A percentile compares a stretch with the other conserved stretches of the same genome.
Conservation (phyloP, 2,329 filamentous ascomycete genomes). For the Xylariomycetidae sp. region DNA sequence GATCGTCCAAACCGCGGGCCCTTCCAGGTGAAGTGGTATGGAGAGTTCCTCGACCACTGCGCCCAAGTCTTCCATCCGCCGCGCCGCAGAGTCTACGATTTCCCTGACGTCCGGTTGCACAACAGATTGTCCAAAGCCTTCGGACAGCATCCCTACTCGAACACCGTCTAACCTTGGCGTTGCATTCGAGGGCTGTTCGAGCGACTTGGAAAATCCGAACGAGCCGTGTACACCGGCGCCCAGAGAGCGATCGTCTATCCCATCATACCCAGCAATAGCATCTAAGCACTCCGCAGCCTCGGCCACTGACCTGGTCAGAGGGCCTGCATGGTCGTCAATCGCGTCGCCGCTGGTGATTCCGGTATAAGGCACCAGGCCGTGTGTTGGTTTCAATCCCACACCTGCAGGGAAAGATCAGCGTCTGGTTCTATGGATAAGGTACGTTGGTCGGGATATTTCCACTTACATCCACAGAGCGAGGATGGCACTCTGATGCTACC, state of each 20-base stretch:
- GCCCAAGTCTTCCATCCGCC: constrained; percentile 37
- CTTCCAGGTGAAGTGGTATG: constrained; percentile 39
- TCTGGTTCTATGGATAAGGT: too few relatives aligned
- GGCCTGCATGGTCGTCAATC: constrained; percentile 44
- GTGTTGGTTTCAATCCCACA: constrained; percentile 44
- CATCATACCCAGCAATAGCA: constrained; percentile 40
- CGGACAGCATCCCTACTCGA: constrained; percentile 36
- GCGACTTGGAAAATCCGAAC: constrained; percentile 17
- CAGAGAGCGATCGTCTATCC: constrained; percentile 39
- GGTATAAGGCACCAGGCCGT: constrained; percentile 44
- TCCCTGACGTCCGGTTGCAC: constrained; percentile 34
- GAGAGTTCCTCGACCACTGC: constrained; percentile 44
- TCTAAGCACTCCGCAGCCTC: constrained; percentile 38
- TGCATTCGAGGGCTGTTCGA: constrained; percentile 2
- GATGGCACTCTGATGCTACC: constrained; percentile 41
- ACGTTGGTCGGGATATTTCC: neutral
- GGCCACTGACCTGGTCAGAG: constrained; percentile 32
- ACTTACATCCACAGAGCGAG: constrained; percentile 26
- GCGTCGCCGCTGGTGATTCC: constrained; percentile 43
- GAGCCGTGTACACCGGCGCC: constrained; percentile 23
- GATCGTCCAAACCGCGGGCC: constrained; percentile 35
- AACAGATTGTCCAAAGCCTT: constrained; percentile 35
- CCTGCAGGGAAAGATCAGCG: neutral
- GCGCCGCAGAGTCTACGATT: constrained; percentile 35
- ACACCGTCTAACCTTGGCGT: constrained; percentile 23